A percentile compares a stretch with the other conserved stretches of the same genome.
phyloP scores from a whole-genome alignment of 805 yeast genomes.

The Schwanniomyces occidentalis region DNA sequence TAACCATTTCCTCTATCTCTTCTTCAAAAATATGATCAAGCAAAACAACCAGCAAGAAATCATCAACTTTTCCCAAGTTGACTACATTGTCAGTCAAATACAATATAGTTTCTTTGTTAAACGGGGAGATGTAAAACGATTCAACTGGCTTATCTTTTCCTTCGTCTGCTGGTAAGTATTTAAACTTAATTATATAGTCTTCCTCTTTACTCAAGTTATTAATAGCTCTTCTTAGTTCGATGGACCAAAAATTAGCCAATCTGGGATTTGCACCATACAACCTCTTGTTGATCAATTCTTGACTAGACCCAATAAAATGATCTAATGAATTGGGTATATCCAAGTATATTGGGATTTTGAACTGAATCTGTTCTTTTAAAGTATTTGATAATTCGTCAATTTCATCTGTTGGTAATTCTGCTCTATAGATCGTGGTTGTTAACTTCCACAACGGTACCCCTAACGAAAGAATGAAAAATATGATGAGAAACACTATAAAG shows the following conservation, averaged over 20 bases:
- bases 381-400: conserved; percentile 33
- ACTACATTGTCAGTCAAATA: conserved; percentile 25
- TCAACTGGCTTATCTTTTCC: conserved; percentile 6
- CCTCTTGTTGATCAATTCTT: conserved; percentile 31
- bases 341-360: conserved; percentile 46
- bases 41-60: conserved; percentile 32
- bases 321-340: conserved; percentile 31
- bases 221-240: conserved; percentile 21
- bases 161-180: conserved; percentile 9
- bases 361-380: conserved; percentile 23
- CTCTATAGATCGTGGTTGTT: conserved; percentile 65
- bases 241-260: conserved; percentile 30
- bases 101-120: conserved; percentile 30
- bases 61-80: conserved; percentile 28
- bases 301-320: conserved; percentile 33
- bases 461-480: conserved; percentile 17
- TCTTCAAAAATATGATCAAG: conserved; percentile 39
- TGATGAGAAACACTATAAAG: conserved; percentile 12
- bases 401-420: conserved; percentile 52
- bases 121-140: conserved; percentile 35
- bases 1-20: conserved; percentile 34
- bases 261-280: conserved; percentile 21
- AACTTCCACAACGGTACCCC: conserved; percentile 61
- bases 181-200: conserved; percentile 41
- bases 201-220: conserved; percentile 10